Conservation (phyloP, 208 protist species). For the Trypanosoma grayi region DNA sequence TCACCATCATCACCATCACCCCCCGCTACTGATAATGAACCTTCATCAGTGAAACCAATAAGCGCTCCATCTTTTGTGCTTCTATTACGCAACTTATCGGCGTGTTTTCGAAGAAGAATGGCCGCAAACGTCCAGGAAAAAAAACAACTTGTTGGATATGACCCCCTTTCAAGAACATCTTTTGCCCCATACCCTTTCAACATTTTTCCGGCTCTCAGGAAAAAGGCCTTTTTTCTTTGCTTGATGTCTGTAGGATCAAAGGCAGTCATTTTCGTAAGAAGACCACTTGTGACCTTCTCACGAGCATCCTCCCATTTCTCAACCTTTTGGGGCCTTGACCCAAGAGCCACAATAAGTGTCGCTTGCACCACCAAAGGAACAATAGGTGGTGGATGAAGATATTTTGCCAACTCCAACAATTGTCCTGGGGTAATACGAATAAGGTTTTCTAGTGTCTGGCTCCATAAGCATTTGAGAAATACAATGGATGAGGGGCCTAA, state of each 20-base stretch:
- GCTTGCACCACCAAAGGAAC: slow-evolving; percentile 47
- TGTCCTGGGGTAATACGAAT: slow-evolving; percentile 42
- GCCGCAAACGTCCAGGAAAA: slow-evolving; percentile 54
- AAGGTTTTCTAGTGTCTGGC: slow-evolving; percentile 26
- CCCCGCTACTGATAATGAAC: not conserved
- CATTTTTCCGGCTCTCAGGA: slow-evolving; percentile 42
- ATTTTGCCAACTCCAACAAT: slow-evolving; percentile 53
- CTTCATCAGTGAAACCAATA: not conserved
- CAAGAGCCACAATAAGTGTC: slow-evolving; percentile 47
- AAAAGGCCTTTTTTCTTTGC: slow-evolving; percentile 40
- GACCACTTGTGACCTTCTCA: slow-evolving; percentile 35
- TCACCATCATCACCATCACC: slow-evolving; percentile 5
- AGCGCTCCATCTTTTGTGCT: not conserved
- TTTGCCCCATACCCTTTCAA: slow-evolving; percentile 46
- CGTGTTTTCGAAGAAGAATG: slow-evolving; percentile 40
- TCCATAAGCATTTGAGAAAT: slow-evolving; percentile 60
- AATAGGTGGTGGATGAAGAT: slow-evolving; percentile 49
- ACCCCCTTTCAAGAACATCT: slow-evolving; percentile 58
- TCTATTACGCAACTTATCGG: slow-evolving; percentile 6
- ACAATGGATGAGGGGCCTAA: slow-evolving; percentile 18
- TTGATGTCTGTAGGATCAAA: slow-evolving; percentile 55
- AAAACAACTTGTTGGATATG: slow-evolving; percentile 52
- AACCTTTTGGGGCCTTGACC: slow-evolving; percentile 50
- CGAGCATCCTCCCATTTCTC: slow-evolving; percentile 48
- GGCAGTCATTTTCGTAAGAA: slow-evolving; percentile 43